Evolutionary conservation across 2,329 filamentous ascomycete species (phyloP), one percentile per base, ranked within the genome.

Genomic region (Cladosporium sp.): DNA sequence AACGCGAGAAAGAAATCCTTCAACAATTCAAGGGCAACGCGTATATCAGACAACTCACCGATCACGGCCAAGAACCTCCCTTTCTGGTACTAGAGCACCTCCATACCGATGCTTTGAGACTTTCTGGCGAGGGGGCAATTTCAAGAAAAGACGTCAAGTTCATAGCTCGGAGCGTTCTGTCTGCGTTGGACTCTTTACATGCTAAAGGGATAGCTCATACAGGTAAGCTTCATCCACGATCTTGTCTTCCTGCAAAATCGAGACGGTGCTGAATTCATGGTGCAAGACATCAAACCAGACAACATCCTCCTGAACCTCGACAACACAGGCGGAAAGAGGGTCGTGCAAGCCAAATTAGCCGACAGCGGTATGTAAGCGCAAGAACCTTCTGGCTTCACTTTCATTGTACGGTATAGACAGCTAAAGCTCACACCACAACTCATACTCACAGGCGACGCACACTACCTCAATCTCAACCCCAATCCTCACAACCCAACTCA

Each of bases 291-390:
- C 43, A 71, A 70, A 45, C 66, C 60, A n/a, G 58, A 68, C 32
- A 70, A 70, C 48, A 60, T 70, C 15, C 65, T 70, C 33, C 60
- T 68, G 18, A 68, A 69, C 51, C 60, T 54, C 15, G 46, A 53
- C 42, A 63, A 40, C 55, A 59, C n/a, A n/a, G n/a, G 50, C 38
- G 56, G 52, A 55, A 18, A 47, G 50, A 51, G 41, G 48, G 58
- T 70, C 52, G 51, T 61, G 12, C 62, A 68, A 43, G 63, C 69
- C 33, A 59, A 67, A 55, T 25, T 45, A 8, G 42, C 42, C 4
- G 32, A 45, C 9, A 36, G 42, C 9, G 42, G 42, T 45, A 36
- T 27, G 42, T 16, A 15, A 7, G 15, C 7, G 12, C n/a, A 35
- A 7, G 2, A 15, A 16, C 32, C 22, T 27, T n/a, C 30, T 33